Percentiles rank a stretch among this genome's conserved stretches.
Conservation (phyloP, 106 monocot genomes). For the Narthecium ossifragum region DNA sequence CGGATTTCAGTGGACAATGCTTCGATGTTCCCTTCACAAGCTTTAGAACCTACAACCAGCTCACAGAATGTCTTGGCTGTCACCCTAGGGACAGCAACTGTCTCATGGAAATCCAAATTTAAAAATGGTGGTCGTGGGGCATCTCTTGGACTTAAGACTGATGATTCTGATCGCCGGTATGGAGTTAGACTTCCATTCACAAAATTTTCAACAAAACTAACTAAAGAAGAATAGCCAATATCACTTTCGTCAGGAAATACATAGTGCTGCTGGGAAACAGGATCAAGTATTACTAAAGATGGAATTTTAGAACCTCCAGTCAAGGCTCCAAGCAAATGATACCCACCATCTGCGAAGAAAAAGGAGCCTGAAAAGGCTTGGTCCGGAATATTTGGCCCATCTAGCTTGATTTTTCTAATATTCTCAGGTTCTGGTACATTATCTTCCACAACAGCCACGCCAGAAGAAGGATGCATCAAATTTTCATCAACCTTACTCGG, state of each 20-base stretch:
- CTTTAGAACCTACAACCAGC: constrained; percentile 43
- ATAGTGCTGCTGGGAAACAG: constrained; percentile 57
- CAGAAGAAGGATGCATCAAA: neutral
- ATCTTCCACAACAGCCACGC: constrained; percentile 5
- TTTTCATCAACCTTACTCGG: neutral
- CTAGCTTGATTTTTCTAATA: neutral
- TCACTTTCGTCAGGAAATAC: constrained; percentile 39
- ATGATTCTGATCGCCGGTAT: constrained; percentile 40
- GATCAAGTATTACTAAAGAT: constrained; percentile 74
- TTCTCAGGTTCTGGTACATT: constrained; percentile 5
- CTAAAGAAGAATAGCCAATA: constrained; percentile 45
- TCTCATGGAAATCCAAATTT: constrained; percentile 87
- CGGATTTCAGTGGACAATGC: constrained; percentile 8
- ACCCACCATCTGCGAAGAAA: constrained; percentile 77
- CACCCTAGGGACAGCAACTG: constrained; percentile 58
- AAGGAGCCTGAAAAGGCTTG: constrained; percentile 48
- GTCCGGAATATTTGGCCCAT: constrained; percentile 9
- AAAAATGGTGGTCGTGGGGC: constrained; percentile 78
- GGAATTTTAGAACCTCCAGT: constrained; percentile 64
- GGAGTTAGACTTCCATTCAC: constrained; percentile 75
- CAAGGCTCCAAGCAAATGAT: constrained; percentile 53
- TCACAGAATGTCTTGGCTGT: constrained; percentile 53
- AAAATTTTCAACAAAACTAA: constrained; percentile 51
- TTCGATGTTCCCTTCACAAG: constrained; percentile 21
- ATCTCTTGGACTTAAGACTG: constrained; percentile 32